Conservation (phyloP, 78 protist genomes). For the Paulinella micropora region DNA sequence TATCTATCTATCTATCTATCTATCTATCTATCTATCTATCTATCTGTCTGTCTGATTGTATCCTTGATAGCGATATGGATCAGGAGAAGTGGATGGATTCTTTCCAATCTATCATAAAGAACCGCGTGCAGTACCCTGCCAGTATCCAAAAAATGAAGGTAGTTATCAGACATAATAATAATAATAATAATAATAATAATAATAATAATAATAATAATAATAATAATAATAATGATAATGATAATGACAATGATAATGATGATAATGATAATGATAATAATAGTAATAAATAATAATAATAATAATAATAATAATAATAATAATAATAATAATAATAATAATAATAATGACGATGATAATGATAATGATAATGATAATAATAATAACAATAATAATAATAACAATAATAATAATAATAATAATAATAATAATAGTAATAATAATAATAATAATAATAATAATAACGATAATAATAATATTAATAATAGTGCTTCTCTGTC, state of each 20-base stretch:
- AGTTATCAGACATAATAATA: too few species aligned
- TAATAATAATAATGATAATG: not conserved
- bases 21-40: too few species aligned
- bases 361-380: not conserved
- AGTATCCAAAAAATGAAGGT: not conserved
- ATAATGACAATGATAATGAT: not conserved
- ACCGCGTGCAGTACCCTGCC: too few species aligned
- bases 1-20: too few species aligned
- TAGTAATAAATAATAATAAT: too few species aligned
- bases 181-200: not conserved
- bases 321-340: not conserved
- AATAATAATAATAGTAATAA: not conserved
- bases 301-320: not conserved
- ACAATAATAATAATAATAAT: not conserved
- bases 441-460: not conserved
- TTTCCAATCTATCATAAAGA: too few species aligned
- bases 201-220: not conserved
- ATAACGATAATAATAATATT: not conserved
- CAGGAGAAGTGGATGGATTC: too few species aligned
- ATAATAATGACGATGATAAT: too few species aligned
- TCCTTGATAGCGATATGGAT: too few species aligned
- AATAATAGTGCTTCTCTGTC: too few species aligned
- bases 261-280: too few species aligned
- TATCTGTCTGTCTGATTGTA: too few species aligned
- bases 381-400: constrained; percentile 1